Base-by-base conservation (phyloP, 2,329 filamentous ascomycete species). In the Phialemoniopsis sp. region DNA sequence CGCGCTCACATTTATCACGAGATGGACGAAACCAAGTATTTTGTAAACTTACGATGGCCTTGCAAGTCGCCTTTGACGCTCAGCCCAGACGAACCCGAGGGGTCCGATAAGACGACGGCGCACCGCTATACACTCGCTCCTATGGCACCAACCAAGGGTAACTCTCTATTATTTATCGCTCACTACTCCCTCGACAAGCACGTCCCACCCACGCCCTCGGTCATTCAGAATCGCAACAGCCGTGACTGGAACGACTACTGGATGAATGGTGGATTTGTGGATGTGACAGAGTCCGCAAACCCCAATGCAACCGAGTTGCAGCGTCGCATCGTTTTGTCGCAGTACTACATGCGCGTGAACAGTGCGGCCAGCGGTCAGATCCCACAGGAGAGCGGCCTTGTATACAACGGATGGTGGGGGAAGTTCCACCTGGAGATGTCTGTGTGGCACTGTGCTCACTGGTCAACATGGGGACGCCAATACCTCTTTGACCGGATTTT, bases 391-490 rank as follows among this genome's bases (percentile, higher is more conserved):
- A 66, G 62, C 14, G 66, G 66, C 1, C 43, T 69, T 2, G 63
- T 69, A 49, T 69, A 69, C 29, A 69, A 69, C 29, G 67, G 67
- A 3, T 70, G 67, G 66, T 68, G 68, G 31, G 65, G 64, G 46
- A 64, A 64, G 41, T 64, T 66, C 39, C 62, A 65, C 32, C 55
- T 64, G 49, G 62, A 65, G 41, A 62, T 64, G 54, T 49, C 60
- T 1, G 42, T 61, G 6, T 63, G 60, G 58, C 62, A 66, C 40
- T 52, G 57, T 10, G 51, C 50, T 1, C 62, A 64, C 36, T 65
- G 58, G 54, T 47, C 48, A 7, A 55, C 52, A 4, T 66, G 59
- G 60, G 59, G 58, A 8, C 56, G 58, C 19, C 54, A 55, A 43
- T 46, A 48, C 9, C 37, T 62, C 16, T 52, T 64, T 9, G 50